A percentile compares a stretch with the other conserved stretches of the same genome.
phyloP scores from a whole-genome alignment of 768 basidiomycete species.

The Dacryopinax primogenitus region DNA sequence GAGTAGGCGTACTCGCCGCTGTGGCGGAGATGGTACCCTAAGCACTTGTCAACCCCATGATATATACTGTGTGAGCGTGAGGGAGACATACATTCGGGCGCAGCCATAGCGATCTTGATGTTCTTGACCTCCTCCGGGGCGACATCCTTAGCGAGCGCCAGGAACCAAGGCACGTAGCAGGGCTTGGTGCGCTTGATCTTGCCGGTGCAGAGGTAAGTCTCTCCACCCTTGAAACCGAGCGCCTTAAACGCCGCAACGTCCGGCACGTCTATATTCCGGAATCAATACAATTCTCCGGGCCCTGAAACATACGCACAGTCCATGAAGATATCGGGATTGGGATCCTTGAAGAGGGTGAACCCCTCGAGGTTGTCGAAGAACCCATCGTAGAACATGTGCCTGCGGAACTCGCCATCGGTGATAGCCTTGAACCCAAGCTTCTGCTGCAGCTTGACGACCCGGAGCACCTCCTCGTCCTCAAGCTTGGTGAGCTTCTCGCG shows the following conservation, averaged over 20 bases:
- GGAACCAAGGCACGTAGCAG: constrained; percentile 53
- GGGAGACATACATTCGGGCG: constrained; percentile 57
- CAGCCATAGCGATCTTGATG: constrained; percentile 59
- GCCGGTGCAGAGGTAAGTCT: constrained; percentile 32
- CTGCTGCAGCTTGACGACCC: constrained; percentile 95
- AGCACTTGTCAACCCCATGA: background rate
- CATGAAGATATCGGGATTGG: background rate
- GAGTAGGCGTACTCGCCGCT: constrained; percentile 12
- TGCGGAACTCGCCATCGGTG: background rate
- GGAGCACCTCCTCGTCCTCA: constrained; percentile 29
- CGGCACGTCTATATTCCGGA: constrained; percentile 27
- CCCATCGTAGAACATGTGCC: constrained; percentile 44
- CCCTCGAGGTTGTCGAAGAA: constrained; percentile 56
- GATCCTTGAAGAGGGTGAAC: constrained; percentile 35
- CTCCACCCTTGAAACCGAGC: constrained; percentile 26
- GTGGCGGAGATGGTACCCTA: constrained; percentile 4
- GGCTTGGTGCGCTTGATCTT: constrained; percentile 51
- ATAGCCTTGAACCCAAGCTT: constrained; percentile 49
- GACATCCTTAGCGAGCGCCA: constrained; percentile 46
- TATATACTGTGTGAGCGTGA: constrained; percentile 29
- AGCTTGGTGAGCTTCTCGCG: constrained; percentile 92
- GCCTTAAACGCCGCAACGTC: constrained; percentile 27
- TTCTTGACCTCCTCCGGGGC: constrained; percentile 48
- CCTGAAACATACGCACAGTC: background rate
- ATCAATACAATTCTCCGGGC: background rate